Percentiles rank a stretch among this genome's conserved stretches.
phyloP scores from a whole-genome alignment of 371 early-diverging fungal genomes.

The Mortierella sp. region DNA sequence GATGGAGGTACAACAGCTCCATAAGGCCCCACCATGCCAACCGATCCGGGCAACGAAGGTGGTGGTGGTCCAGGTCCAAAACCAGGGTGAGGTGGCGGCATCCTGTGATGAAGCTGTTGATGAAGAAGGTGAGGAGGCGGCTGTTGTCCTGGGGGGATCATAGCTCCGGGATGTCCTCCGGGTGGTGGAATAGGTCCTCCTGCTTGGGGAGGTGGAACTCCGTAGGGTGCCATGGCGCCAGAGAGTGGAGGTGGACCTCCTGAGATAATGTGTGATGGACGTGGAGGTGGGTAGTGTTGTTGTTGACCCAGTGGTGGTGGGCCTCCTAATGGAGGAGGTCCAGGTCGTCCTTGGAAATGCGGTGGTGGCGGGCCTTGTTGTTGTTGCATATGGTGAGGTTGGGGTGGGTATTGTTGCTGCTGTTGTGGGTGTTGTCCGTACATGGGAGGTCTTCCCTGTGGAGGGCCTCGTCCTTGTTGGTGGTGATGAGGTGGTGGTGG shows the following conservation, averaged over 20 bases:
- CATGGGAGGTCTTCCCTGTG: constrained; percentile 17
- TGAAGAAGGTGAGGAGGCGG: constrained; percentile 9
- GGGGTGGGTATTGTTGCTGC: constrained; percentile 8
- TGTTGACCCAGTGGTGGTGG: constrained; percentile 20
- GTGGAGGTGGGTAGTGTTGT: constrained; percentile 15
- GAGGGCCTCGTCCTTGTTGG: constrained; percentile 35
- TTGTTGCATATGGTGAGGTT: constrained; percentile 30
- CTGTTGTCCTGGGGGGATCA: constrained; percentile 16
- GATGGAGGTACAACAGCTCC: constrained; percentile 11
- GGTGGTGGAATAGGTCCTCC: constrained; percentile 5
- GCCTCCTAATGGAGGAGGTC: constrained; percentile 16
- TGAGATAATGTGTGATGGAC: constrained; percentile 13
- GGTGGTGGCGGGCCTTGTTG: constrained; percentile 39
- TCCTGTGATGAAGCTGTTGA: constrained; percentile 22
- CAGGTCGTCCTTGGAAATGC: constrained; percentile 32
- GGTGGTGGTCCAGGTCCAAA: constrained; percentile 1
- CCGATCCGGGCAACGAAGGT: not conserved
- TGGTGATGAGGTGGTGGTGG: constrained; percentile 35
- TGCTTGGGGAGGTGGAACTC: constrained; percentile 17
- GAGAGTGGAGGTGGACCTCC: not conserved
- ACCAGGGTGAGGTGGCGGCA: constrained; percentile 17
- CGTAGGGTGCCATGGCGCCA: not conserved
- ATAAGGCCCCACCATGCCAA: constrained; percentile 7
- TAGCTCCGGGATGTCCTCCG: constrained; percentile 16
- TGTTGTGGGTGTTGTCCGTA: constrained; percentile 20